Conservation (phyloP, 331 rosid species). For the Quercus lobata region DNA sequence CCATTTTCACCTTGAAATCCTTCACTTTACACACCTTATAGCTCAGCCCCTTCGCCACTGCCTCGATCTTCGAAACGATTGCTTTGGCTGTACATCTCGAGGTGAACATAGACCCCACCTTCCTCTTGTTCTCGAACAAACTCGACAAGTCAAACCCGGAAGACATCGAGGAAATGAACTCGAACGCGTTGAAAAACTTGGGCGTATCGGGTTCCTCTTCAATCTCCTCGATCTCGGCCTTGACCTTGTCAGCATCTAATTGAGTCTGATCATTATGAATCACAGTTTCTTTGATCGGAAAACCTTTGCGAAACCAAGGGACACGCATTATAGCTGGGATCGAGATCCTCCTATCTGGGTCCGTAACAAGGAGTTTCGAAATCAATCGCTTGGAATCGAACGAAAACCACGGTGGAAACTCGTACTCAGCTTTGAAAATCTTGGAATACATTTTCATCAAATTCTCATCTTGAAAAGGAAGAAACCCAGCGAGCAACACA, state of each 20-base stretch:
- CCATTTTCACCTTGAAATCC: slow-evolving; percentile 51
- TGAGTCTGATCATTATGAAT: background rate
- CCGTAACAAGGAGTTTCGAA: slow-evolving; percentile 48
- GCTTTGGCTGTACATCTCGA: slow-evolving; percentile 46
- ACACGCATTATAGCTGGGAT: slow-evolving; percentile 54
- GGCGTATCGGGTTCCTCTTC: slow-evolving; percentile 30
- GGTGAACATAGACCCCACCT: slow-evolving; percentile 53
- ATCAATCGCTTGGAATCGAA: slow-evolving; percentile 52
- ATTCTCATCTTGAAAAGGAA: slow-evolving; percentile 70
- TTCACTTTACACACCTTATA: slow-evolving; percentile 39
- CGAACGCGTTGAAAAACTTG: slow-evolving; percentile 70
- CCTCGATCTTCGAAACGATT: slow-evolving; percentile 51
- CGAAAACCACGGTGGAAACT: slow-evolving; percentile 68
- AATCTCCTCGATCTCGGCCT: background rate
- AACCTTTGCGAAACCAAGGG: slow-evolving; percentile 59
- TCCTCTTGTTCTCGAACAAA: slow-evolving; percentile 54
- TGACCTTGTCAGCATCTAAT: background rate
- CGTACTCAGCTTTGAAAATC: slow-evolving; percentile 55
- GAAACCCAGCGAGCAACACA: slow-evolving; percentile 67
- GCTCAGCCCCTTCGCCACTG: slow-evolving; percentile 50
- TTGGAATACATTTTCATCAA: slow-evolving; percentile 59
- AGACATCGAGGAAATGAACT: slow-evolving; percentile 73
- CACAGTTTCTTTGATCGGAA: slow-evolving; percentile 2
- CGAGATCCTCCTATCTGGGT: slow-evolving; percentile 46
- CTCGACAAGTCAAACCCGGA: slow-evolving; percentile 75